A percentile compares a stretch with the other conserved stretches of the same genome.
phyloP scores from a whole-genome alignment of 345 rosid genomes.

The Hypericum androsaemum region DNA sequence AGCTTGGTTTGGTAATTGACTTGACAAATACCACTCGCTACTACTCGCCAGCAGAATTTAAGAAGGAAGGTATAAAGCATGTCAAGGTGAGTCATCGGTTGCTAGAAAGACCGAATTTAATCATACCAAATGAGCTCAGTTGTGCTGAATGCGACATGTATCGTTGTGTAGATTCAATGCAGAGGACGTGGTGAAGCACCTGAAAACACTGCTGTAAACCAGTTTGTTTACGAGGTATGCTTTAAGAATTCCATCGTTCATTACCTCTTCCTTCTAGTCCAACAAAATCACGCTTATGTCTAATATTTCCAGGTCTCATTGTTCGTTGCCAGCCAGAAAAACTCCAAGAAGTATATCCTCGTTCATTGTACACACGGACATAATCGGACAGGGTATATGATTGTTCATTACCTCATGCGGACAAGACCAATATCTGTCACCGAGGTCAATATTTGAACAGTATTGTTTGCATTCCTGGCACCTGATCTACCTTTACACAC shows the following conservation, averaged over 20 bases:
- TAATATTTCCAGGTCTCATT: conserved; percentile 51
- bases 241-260: background rate
- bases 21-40: conserved; percentile 90
- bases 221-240: conserved; percentile 75
- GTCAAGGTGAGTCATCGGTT: conserved; percentile 52
- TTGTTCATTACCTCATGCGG: conserved; percentile 89
- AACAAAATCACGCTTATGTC: background rate
- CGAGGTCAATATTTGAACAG: conserved; percentile 37
- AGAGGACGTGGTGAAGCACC: conserved; percentile 92
- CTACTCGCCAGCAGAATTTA: conserved; percentile 62
- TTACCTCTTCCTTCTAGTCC: background rate
- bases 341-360: conserved; percentile 65
- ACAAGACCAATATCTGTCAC: conserved; percentile 64
- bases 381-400: conserved; percentile 97
- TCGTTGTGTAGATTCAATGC: conserved; percentile 67
- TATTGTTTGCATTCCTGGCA: conserved; percentile 5
- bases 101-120: too few species aligned
- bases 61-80: conserved; percentile 82
- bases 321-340: conserved; percentile 61
- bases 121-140: too few species aligned
- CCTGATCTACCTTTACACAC: background rate
- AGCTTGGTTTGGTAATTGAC: conserved; percentile 98
- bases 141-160: background rate
- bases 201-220: conserved; percentile 73
- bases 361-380: conserved; percentile 99